A percentile compares a stretch with the other conserved stretches of the same genome.
Evolutionary conservation across 2,329 filamentous ascomycete genomes (phyloP).

Genomic region (Penicillium sp.): DNA sequence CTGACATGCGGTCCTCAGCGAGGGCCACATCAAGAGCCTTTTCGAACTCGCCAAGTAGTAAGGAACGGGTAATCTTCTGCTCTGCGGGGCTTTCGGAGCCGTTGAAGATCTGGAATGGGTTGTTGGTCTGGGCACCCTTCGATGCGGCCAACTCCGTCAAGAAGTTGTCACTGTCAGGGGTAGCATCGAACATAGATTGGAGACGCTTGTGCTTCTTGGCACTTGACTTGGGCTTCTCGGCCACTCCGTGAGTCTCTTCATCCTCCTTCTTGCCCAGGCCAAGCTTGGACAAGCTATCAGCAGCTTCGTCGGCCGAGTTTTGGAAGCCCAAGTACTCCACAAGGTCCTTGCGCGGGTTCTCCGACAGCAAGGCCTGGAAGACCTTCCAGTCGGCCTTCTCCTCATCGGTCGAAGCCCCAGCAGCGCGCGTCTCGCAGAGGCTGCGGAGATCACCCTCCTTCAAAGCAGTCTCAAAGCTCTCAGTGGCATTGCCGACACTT

Average conservation of each 20-base stretch:
- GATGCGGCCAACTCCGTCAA: constrained; percentile 82
- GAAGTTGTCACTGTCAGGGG: constrained; percentile 80
- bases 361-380: constrained; percentile 83
- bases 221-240: constrained; percentile 53
- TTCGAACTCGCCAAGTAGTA: constrained; percentile 90
- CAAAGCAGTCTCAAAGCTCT: constrained; percentile 84
- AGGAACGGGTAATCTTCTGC: constrained; percentile 81
- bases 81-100: constrained; percentile 85
- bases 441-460: constrained; percentile 75
- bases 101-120: constrained; percentile 88
- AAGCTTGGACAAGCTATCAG: constrained; percentile 51
- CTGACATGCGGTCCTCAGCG: constrained; percentile 86
- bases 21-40: constrained; percentile 88
- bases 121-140: constrained; percentile 90
- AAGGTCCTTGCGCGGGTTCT: constrained; percentile 84
- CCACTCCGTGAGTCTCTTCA: constrained; percentile 51
- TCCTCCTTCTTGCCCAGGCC: constrained; percentile 47
- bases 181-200: constrained; percentile 81
- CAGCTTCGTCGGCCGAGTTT: constrained; percentile 61
- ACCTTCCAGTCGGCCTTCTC: constrained; percentile 97
- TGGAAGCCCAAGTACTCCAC: constrained; percentile 89
- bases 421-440: constrained; percentile 81
- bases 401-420: constrained; percentile 78
- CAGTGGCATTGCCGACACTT: constrained; percentile 79
- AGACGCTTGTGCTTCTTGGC: constrained; percentile 66